These are phyloP conservation scores for Diaporthe helianthi DNA, from an alignment of 2,329 filamentous ascomycete species.

Conservation along the genomic window DNA sequence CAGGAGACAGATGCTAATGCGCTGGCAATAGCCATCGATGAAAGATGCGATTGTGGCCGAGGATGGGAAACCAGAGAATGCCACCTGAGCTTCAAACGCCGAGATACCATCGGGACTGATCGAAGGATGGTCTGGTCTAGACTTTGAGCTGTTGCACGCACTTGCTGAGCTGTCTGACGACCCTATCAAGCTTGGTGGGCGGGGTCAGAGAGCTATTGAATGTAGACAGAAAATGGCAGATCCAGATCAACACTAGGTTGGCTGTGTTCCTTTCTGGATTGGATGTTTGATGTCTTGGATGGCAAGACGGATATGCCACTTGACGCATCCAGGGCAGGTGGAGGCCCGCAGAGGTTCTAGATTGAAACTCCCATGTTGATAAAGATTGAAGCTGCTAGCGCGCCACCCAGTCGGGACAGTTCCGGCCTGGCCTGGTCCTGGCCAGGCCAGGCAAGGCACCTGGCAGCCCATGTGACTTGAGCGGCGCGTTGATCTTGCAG, in stretches of 20 bases:
- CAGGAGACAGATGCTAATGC: constrained; percentile 13
- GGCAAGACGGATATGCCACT: background rate
- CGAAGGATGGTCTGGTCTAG: constrained; percentile 6
- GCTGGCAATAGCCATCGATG: constrained; percentile 8
- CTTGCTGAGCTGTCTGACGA: background rate
- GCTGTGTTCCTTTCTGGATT: background rate
- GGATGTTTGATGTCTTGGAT: background rate
- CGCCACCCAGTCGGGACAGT: constrained; percentile 8
- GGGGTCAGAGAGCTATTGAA: background rate
- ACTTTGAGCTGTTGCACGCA: background rate
- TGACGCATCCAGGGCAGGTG: background rate
- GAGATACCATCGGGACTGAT: background rate
- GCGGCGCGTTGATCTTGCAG: constrained; percentile 6
- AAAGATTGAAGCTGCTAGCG: constrained; percentile 13
- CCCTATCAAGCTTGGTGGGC: background rate
- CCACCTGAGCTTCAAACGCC: background rate
- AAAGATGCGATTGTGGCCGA: constrained; percentile 12
- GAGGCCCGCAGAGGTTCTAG: background rate
- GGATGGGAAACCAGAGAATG: constrained; percentile 21
- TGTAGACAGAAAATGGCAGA: background rate
- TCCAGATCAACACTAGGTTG: background rate
- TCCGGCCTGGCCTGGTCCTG: background rate
- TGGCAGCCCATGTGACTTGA: background rate
- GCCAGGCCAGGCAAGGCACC: too few species aligned
- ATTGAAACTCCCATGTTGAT: background rate